Base-by-base conservation (phyloP, 2,329 filamentous ascomycete genomes). In the Cercospora berteroae region DNA sequence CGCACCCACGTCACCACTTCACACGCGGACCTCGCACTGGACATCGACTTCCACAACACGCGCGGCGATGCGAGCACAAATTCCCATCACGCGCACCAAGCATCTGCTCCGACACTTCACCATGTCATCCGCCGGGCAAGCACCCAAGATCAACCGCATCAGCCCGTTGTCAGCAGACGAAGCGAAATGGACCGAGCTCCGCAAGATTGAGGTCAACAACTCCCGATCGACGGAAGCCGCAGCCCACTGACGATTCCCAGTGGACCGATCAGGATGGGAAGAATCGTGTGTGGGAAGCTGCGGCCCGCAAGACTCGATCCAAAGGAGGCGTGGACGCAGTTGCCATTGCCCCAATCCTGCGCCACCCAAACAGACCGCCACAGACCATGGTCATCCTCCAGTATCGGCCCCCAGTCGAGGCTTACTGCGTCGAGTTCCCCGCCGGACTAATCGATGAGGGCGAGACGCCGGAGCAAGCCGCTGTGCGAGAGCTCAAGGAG, bases 291-390 rank as follows among this genome's bases (percentile, higher is more conserved):
- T 85, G 83, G 83, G 83, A 85, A 76, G 79, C 80, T 36, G 83
- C 83, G 4, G 79, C 80, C 8, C 80, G 83, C 31, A 83, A 85
- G 68, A 86, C 84, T 23, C 83, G 85, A 50, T 81, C 82, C 12
- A 82, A 84, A 48, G 83, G 84, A 52, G 86, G 86, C 58, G 83
- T 88, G 8, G 87, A 88, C 64, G 87, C 86, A 29, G 85, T 89
- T 16, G 85, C 86, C 27, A 87, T 87, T 63, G 80, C 86, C 33
- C 81, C 82, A 29, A 84, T 88, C 56, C 79, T 85, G 59, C 79
- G 81, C 27, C 83, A 84, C 70, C 82, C 83, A 0, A 77, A 74
- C 10, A 77, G 77, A 48, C 81, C 82, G 4, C 77, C 82, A 0
- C 82, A 81, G 39, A 85, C 86, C 12, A 80, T 88, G 59, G 81